phyloP scores from a whole-genome alignment of 2,329 filamentous ascomycete genomes.

The Botrytis sinoallii region DNA sequence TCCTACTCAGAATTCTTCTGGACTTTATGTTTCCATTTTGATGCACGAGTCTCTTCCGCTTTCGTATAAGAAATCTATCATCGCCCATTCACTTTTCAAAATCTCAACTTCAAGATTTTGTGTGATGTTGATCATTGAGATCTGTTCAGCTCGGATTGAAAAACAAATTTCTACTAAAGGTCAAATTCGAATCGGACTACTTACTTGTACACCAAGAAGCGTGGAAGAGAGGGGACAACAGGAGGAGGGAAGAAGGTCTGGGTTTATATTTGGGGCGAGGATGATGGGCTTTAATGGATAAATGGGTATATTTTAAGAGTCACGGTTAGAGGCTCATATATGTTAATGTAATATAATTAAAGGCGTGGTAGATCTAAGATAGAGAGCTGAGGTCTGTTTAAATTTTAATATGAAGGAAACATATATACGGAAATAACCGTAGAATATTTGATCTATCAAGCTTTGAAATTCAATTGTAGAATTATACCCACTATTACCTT shows the following conservation, averaged over 20 bases:
- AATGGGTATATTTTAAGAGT: background rate
- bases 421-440: background rate
- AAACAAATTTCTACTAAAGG: background rate
- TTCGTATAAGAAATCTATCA: no score
- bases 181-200: background rate
- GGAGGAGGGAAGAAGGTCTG: background rate
- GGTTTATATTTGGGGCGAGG: background rate
- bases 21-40: background rate
- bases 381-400: background rate
- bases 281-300: background rate
- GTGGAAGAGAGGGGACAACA: background rate
- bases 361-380: background rate
- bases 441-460: background rate
- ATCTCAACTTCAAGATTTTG: background rate
- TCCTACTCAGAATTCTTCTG: background rate
- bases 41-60: background rate
- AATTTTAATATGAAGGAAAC: background rate
- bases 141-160: background rate
- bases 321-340: background rate
- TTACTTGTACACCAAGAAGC: background rate
- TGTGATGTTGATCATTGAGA: background rate
- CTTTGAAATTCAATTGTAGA: background rate
- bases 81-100: no score
- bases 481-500: background rate
- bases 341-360: background rate